These are phyloP conservation scores for Paraphoma chrysanthemicola DNA, from an alignment of 2,329 filamentous ascomycete genomes.

Conservation along the genomic window DNA sequence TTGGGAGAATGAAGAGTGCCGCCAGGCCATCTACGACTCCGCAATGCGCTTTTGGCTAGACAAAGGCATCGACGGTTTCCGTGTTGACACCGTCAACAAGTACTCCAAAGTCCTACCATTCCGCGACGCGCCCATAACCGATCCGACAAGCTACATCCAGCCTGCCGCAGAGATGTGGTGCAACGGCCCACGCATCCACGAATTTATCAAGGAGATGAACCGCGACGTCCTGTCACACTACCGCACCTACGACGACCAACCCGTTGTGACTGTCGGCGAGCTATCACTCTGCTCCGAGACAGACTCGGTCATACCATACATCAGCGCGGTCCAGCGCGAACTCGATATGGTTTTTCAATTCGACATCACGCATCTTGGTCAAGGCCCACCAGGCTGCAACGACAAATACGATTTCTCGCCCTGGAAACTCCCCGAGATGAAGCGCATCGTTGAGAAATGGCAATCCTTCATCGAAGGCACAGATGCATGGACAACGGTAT, in stretches of 20 bases:
- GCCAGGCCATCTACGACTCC: conserved; percentile 53
- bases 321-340: conserved; percentile 50
- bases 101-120: conserved; percentile 55
- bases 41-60: conserved; percentile 58
- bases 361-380: conserved; percentile 49
- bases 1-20: conserved; percentile 55
- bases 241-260: conserved; percentile 50
- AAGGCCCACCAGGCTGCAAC: conserved; percentile 39
- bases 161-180: conserved; percentile 59
- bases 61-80: conserved; percentile 55
- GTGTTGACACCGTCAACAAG: conserved; percentile 58
- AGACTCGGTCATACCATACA: conserved; percentile 51
- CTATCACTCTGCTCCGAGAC: conserved; percentile 58
- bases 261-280: conserved; percentile 64
- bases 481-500: conserved; percentile 63
- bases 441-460: conserved; percentile 52
- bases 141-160: conserved; percentile 53
- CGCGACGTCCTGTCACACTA: conserved; percentile 62
- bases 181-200: conserved; percentile 65
- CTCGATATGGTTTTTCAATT: conserved; percentile 60
- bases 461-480: conserved; percentile 57
- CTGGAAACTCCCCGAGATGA: conserved; percentile 54
- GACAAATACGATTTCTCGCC: conserved; percentile 38
- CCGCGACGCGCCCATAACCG: conserved; percentile 51
- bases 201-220: conserved; percentile 63